Evolutionary conservation across 352 stramenopile species (phyloP).

Genomic region (Thalassiosira livingstoniorum): DNA sequence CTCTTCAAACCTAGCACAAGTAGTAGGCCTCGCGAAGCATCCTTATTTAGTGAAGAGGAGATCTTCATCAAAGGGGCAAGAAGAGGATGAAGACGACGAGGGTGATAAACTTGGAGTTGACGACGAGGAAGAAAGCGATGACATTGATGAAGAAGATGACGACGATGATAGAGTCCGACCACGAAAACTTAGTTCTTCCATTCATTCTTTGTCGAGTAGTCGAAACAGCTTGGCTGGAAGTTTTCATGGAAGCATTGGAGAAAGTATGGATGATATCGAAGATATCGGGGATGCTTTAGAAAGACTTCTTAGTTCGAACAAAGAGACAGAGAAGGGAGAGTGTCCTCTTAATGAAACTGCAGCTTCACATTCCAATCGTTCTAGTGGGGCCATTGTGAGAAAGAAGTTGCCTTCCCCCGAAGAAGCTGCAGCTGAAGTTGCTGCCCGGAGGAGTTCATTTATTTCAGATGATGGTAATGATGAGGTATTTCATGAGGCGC

Average conservation of each 20-base stretch:
- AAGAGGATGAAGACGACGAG: background rate
- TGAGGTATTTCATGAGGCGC: too few species aligned
- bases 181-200: background rate
- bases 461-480: constrained; percentile 23
- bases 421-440: constrained; percentile 42
- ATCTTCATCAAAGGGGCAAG: background rate
- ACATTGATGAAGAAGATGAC: background rate
- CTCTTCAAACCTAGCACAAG: constrained; percentile 42
- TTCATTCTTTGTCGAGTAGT: background rate
- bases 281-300: background rate
- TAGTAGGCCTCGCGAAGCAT: constrained; percentile 1
- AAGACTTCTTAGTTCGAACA: background rate
- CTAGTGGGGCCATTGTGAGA: background rate
- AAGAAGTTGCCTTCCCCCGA: constrained; percentile 37
- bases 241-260: too few species aligned
- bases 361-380: background rate
- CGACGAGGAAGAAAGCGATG: background rate
- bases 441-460: constrained; percentile 32
- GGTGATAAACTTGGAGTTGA: too few species aligned
- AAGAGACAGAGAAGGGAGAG: background rate
- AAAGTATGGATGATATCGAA: too few species aligned
- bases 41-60: background rate
- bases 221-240: too few species aligned
- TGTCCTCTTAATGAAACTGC: background rate
- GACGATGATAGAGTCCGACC: background rate